Base-by-base conservation (phyloP, 1,284 basidiomycete genomes). In the Microbotryum saponariae region DNA sequence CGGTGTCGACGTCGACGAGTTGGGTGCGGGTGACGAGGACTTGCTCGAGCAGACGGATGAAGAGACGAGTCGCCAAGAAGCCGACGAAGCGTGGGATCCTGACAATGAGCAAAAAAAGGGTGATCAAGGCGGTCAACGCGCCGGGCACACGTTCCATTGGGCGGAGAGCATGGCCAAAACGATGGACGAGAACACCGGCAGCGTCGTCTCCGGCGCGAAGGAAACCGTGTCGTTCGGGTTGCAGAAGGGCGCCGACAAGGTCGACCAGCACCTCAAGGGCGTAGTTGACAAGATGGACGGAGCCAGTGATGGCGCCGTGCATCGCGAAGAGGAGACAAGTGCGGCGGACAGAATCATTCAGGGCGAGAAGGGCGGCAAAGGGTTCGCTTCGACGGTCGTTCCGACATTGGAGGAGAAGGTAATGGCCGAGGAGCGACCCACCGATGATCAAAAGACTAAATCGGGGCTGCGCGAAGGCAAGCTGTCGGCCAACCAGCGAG, bases 1-100 rank as follows among this genome's bases (percentile, higher is more conserved):
- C 59, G 94, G 94, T 4, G 81, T 97, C 59, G 92, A 98, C 74
- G 92, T 97, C 27, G 94, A 99, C 73, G 83, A 84, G 9, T 79
- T 97, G 70, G 85, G 87, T 62, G 86, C 70, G 54, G 47, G 67
- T 60, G 66, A 91, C 67, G 87, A 88, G 66, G 85, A 80, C 59
- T 75, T 45, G 6, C n/a, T 29, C 20, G 18, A 54, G 42, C n/a
- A 46, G 33, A 56, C 66, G 79, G 53, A 54, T 20, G 61, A 66
- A 33, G 63, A 55, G 12, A 51, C 51, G 33, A 21, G 51, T 45
- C 77, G 79, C 56, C 53, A 65, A 54, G 65, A 67, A 18, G 59
- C 67, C 27, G 69, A 73, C 12, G 74, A 74, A n/a, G 64, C 72
- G 27, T 91, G 89, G 89, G 89, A 91, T 73, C 88, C 89, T 3